Base-by-base conservation (phyloP, 257 asterid species). In the Lithospermum erythrorhizon region DNA sequence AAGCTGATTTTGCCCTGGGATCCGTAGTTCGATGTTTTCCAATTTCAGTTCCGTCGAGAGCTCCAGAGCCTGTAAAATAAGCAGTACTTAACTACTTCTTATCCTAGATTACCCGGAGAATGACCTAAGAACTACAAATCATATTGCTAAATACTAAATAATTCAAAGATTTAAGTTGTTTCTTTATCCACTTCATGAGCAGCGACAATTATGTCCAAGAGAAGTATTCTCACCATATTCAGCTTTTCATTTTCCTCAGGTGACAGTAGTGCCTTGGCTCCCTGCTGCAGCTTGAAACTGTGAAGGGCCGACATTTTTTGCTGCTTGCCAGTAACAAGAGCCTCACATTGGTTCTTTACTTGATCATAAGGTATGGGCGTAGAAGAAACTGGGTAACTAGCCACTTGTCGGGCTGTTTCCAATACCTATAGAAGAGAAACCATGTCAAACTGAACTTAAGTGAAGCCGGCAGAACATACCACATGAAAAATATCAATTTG, bases 321-420 rank as follows among this genome's bases (percentile, higher is more conserved):
- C 53, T 79, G 81, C 68, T 79, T 79, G 59, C 84, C 81, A 15
- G 69, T 64, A 53, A 79, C 77, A 70, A 79, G 79, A 58, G 84
- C 84, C 66, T 79, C 84, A 22, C 84, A 79, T 55, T 75, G 79
- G 53, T 64, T 72, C 67, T 75, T 79, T 21, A 79, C 84, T 68
- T 75, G 79, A 68, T 79, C 84, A 68, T 79, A 79, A 21, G 84
- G 75, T 32, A 76, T 70, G 15, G 79, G 79, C 6, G 75, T 68
- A 69, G 77, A 67, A 56, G 81, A 73, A 65, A 68, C 65, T 23
- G 84, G 81, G 58, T 64, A 57, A 69, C 77, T 75, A 65, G 79
- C 81, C 61, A 79, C 84, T 65, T 79, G 79, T 37, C 57, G 74
- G 5, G 84, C 81, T 60, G 79, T 79, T 64, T 79, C 84, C 64